A percentile compares a stretch with the other conserved stretches of the same genome.
phyloP scores from a whole-genome alignment of 192 early-diverging fungal species.

The Podila horticola region DNA sequence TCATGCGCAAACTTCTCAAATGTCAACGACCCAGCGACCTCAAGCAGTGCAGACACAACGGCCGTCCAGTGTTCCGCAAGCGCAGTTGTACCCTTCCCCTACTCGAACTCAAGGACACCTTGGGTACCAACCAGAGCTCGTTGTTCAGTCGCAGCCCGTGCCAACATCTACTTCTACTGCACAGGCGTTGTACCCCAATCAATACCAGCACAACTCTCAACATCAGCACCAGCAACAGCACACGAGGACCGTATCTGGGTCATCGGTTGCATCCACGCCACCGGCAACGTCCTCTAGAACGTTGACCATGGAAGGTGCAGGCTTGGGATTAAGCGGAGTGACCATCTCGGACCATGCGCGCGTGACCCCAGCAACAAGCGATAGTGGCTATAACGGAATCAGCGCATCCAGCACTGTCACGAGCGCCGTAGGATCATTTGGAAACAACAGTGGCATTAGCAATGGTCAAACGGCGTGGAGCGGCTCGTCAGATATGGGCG shows the following conservation, averaged over 20 bases:
- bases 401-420: neutral
- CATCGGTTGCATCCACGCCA: slow-evolving; percentile 11
- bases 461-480: neutral
- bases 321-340: slow-evolving; percentile 28
- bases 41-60: neutral
- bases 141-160: neutral
- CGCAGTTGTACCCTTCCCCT: neutral
- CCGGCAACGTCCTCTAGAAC: slow-evolving; percentile 3
- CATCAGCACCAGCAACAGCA: neutral
- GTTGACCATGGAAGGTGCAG: slow-evolving; percentile 30
- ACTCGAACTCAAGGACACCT: neutral
- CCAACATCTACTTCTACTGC: neutral
- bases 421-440: neutral
- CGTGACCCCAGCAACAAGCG: neutral
- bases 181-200: neutral
- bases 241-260: neutral
- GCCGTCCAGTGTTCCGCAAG: too few species aligned
- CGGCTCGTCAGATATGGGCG: neutral
- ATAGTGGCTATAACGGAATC: neutral
- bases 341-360: slow-evolving; percentile 14
- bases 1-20: neutral
- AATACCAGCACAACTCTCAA: neutral
- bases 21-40: neutral
- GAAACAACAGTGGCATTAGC: neutral
- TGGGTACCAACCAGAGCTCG: neutral